Conservation (phyloP, 371 early-diverging fungal genomes). For the Syncephalis plumigaleata region DNA sequence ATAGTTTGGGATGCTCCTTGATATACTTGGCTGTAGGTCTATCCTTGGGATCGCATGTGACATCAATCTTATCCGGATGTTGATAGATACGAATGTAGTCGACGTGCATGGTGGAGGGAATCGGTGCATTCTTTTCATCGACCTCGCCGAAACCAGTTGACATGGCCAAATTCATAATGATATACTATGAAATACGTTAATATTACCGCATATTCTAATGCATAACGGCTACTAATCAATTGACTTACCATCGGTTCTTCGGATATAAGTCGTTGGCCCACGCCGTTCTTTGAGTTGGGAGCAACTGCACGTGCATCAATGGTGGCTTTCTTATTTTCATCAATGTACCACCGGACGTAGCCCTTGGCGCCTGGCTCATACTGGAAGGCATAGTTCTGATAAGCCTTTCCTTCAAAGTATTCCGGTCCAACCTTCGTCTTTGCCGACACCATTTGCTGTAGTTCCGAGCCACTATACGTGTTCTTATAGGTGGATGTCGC, state of each 20-base stretch:
- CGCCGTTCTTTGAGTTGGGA: slow-evolving; percentile 1
- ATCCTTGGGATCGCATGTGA: slow-evolving; percentile 29
- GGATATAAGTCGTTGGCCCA: slow-evolving; percentile 3
- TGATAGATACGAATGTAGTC: slow-evolving; percentile 32
- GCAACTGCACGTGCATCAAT: slow-evolving; percentile 4
- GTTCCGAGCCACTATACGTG: not conserved
- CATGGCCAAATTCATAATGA: slow-evolving; percentile 22
- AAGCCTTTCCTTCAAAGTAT: not conserved
- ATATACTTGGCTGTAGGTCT: slow-evolving; percentile 29
- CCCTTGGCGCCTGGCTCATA: slow-evolving; percentile 4
- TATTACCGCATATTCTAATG: no score
- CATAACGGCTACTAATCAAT: no score
- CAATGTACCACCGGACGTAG: slow-evolving; percentile 4
- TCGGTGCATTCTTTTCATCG: slow-evolving; percentile 12
- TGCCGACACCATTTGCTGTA: slow-evolving; percentile 5
- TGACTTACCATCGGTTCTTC: slow-evolving; percentile 4
- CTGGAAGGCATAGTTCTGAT: slow-evolving; percentile 1
- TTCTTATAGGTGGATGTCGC: not conserved
- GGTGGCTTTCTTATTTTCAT: slow-evolving; percentile 2
- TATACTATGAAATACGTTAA: not conserved
- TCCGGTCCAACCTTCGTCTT: not conserved
- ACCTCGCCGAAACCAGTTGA: slow-evolving; percentile 19
- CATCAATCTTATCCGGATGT: slow-evolving; percentile 21
- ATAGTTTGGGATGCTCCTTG: slow-evolving; percentile 11
- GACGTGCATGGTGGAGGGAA: slow-evolving; percentile 20